Percentiles rank a stretch among this genome's conserved stretches.
Conservation (phyloP, 805 yeast species). For the Geotrichum ghanense region DNA sequence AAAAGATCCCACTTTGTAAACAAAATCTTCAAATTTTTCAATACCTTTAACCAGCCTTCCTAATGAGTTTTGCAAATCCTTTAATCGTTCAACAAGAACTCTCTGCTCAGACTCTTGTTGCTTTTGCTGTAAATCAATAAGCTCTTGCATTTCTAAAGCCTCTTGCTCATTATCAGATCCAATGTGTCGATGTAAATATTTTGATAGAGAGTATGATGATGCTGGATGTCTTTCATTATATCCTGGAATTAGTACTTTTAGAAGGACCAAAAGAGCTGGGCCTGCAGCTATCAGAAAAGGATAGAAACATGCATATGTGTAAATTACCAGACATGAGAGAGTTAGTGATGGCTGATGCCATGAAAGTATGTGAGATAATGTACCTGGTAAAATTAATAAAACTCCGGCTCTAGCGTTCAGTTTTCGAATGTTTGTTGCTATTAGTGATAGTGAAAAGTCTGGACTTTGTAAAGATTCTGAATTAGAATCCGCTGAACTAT, state of each 20-base stretch:
- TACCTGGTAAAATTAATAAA: conserved; percentile 51
- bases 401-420: conserved; percentile 44
- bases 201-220: conserved; percentile 20
- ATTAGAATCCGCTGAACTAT: neutral
- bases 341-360: conserved; percentile 76
- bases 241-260: conserved; percentile 57
- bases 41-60: conserved; percentile 39
- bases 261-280: conserved; percentile 47
- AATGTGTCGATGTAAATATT: conserved; percentile 13
- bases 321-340: conserved; percentile 41
- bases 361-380: conserved; percentile 44
- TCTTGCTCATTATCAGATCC: neutral
- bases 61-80: conserved; percentile 47
- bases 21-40: conserved; percentile 41
- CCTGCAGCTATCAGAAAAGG: conserved; percentile 57
- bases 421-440: conserved; percentile 47
- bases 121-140: neutral
- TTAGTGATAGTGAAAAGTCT: conserved; percentile 45
- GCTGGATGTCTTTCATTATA: conserved; percentile 57
- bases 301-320: conserved; percentile 57
- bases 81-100: conserved; percentile 13
- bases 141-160: conserved; percentile 3
- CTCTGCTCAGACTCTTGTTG: conserved; percentile 9
- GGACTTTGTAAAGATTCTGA: conserved; percentile 35
- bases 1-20: conserved; percentile 58